Conservation (phyloP, 371 early-diverging fungal genomes). For the Rhizomucor pusillus region DNA sequence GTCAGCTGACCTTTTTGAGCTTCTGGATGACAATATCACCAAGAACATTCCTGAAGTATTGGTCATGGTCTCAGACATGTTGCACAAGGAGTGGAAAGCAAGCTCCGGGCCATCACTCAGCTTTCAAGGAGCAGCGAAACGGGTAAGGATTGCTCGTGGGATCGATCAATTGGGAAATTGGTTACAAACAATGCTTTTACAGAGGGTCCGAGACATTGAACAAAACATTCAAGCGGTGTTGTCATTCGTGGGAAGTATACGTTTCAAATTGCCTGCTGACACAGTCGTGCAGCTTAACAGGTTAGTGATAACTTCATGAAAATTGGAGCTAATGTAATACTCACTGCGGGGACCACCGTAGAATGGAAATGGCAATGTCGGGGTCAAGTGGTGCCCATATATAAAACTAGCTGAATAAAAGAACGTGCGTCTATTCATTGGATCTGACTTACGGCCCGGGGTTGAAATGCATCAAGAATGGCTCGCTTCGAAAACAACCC, state of each 20-base stretch:
- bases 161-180: neutral
- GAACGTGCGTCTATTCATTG: too few species aligned
- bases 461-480: neutral
- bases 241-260: conserved; percentile 80
- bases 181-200: neutral
- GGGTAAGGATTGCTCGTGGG: conserved; percentile 6
- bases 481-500: neutral
- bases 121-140: conserved; percentile 13
- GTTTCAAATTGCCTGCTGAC: conserved; percentile 81
- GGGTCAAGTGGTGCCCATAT: neutral
- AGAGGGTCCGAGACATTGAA: conserved; percentile 20
- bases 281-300: conserved; percentile 75
- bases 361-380: conserved; percentile 16
- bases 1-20: conserved; percentile 62
- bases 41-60: conserved; percentile 78
- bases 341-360: neutral
- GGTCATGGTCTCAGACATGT: conserved; percentile 66
- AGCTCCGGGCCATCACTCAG: conserved; percentile 7
- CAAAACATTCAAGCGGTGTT: conserved; percentile 63
- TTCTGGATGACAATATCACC: conserved; percentile 67
- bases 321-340: too few species aligned
- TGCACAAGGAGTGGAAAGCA: conserved; percentile 42
- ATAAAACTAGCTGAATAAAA: too few species aligned
- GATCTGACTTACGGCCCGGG: neutral
- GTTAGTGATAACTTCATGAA: conserved; percentile 20